A percentile compares a stretch with the other conserved stretches of the same genome.
phyloP scores from a whole-genome alignment of 306 rosid genomes.

The Oxytropis ochrocephala region DNA sequence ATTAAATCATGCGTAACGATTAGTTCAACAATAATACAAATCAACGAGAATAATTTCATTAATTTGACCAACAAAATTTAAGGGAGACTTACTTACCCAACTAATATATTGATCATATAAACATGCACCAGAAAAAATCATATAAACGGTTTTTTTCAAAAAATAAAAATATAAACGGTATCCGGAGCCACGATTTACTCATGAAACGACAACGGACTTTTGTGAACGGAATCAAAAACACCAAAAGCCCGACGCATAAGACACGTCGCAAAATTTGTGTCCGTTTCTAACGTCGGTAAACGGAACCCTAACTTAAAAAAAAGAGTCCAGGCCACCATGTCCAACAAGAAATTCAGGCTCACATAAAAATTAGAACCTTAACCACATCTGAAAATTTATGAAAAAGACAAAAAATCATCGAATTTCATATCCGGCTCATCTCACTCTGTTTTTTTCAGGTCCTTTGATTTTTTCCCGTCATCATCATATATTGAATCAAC shows the following conservation, averaged over 20 bases:
- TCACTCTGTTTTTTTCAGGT: neutral
- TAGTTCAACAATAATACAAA: neutral
- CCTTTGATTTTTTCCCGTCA: neutral
- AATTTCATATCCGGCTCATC: neutral
- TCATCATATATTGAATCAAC: neutral
- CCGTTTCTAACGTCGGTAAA: neutral
- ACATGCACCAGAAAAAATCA: no score
- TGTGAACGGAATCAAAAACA: slow-evolving; percentile 9
- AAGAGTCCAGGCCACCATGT: neutral
- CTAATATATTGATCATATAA: neutral
- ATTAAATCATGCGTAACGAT: neutral
- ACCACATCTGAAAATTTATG: neutral
- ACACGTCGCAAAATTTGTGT: neutral
- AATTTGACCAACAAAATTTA: neutral
- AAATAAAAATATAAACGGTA: no score
- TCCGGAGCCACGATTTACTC: neutral
- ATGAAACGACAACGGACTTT: neutral
- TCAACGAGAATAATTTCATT: neutral
- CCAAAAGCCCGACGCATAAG: neutral
- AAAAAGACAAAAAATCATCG: neutral
- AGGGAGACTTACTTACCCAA: neutral
- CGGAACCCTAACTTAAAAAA: slow-evolving; percentile 3
- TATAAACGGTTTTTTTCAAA: no score
- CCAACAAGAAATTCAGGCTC: slow-evolving; percentile 7
- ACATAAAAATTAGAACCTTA: neutral